These are phyloP conservation scores for Crithidia mellificae DNA, from an alignment of 208 protist species.

Conservation along the genomic window DNA sequence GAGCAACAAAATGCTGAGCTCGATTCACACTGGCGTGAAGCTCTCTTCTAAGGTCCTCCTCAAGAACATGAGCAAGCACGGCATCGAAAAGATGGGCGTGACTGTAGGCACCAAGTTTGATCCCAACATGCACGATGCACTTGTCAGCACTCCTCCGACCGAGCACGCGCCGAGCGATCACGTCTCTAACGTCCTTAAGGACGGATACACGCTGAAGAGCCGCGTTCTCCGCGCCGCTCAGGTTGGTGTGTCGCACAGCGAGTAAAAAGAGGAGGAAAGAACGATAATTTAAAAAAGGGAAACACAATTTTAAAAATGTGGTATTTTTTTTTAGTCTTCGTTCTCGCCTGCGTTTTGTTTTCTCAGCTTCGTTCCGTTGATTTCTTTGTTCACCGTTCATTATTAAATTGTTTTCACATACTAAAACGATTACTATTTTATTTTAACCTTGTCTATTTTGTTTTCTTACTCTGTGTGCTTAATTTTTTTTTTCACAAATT, in stretches of 20 bases:
- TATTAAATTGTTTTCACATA: slow-evolving; percentile 11
- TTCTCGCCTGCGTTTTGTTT: background rate
- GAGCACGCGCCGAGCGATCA: slow-evolving; percentile 49
- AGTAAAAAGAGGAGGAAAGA: background rate
- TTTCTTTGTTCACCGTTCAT: slow-evolving; percentile 7
- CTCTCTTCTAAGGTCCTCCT: slow-evolving; percentile 84
- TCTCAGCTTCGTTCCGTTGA: background rate
- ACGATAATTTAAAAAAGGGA: background rate
- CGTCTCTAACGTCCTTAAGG: slow-evolving; percentile 87
- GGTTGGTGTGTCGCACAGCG: slow-evolving; percentile 74
- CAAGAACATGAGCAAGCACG: slow-evolving; percentile 85
- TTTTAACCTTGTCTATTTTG: slow-evolving; percentile 7
- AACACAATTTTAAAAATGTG: too few relatives aligned
- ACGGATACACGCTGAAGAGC: slow-evolving; percentile 86
- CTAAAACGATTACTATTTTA: slow-evolving; percentile 32
- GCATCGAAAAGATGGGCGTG: slow-evolving; percentile 86
- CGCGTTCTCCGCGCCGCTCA: slow-evolving; percentile 90
- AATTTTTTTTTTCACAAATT: background rate
- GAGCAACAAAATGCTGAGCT: slow-evolving; percentile 57
- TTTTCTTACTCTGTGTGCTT: slow-evolving; percentile 2
- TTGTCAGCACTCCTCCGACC: slow-evolving; percentile 75
- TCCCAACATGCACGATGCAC: slow-evolving; percentile 89
- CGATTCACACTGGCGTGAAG: slow-evolving; percentile 85
- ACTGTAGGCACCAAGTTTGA: slow-evolving; percentile 78
- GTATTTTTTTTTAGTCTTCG: slow-evolving; percentile 6